Evolutionary conservation across 2,329 filamentous ascomycete genomes (phyloP).

Genomic region (Botrytis byssoidea): DNA sequence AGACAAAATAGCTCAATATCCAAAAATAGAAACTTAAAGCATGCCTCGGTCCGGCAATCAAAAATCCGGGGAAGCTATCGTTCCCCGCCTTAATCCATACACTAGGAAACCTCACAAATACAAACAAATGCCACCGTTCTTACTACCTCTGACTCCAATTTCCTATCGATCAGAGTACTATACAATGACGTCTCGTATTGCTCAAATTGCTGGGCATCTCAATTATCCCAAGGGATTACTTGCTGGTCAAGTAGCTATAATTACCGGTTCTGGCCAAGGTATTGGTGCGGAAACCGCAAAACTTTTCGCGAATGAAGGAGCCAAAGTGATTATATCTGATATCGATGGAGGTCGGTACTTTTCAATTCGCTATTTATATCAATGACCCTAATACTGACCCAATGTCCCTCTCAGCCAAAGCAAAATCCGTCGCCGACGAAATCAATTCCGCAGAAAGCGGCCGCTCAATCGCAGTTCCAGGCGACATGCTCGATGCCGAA

Average conservation of each 20-base stretch:
- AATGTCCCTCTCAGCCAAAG: slow-evolving; percentile 55
- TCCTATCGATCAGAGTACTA: background rate
- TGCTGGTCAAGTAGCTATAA: slow-evolving; percentile 77
- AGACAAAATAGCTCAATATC: background rate
- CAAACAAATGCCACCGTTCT: background rate
- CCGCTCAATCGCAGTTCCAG: slow-evolving; percentile 70
- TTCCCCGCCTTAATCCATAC: background rate
- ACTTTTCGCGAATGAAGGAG: slow-evolving; percentile 84
- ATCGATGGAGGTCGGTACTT: slow-evolving; percentile 65
- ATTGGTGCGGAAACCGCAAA: slow-evolving; percentile 83
- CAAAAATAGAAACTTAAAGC: slow-evolving; percentile 7
- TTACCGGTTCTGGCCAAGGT: slow-evolving; percentile 82
- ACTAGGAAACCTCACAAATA: background rate
- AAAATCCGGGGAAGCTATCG: background rate
- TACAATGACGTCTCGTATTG: slow-evolving; percentile 51
- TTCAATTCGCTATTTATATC: slow-evolving; percentile 18
- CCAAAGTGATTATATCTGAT: slow-evolving; percentile 79
- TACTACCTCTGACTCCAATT: background rate
- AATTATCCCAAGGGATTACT: slow-evolving; percentile 81
- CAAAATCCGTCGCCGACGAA: slow-evolving; percentile 61
- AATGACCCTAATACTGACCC: slow-evolving; percentile 20
- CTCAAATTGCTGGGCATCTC: slow-evolving; percentile 74
- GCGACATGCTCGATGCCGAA: slow-evolving; percentile 70
- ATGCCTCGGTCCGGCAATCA: slow-evolving; percentile 1
- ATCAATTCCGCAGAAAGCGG: slow-evolving; percentile 62